Conservation (phyloP, 2,329 filamentous ascomycete genomes). For the Knoxdaviesia capensis region DNA sequence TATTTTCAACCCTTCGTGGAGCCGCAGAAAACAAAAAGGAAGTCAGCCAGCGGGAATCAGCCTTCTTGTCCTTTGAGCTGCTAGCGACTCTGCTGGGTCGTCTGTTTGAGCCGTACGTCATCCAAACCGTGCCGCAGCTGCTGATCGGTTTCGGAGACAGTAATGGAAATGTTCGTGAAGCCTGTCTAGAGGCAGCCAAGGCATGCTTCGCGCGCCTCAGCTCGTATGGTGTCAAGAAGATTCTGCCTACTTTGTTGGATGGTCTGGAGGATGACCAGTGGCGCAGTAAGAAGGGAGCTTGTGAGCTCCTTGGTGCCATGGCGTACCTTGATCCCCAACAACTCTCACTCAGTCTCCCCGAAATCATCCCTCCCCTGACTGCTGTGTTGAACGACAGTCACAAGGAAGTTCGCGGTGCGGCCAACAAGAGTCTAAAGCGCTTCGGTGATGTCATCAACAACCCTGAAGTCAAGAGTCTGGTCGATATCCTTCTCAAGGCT, state of each 20-base stretch:
- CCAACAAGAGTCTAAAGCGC: constrained; percentile 88
- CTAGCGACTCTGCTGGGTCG: constrained; percentile 70
- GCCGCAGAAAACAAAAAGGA: constrained; percentile 95
- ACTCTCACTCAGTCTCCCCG: constrained; percentile 74
- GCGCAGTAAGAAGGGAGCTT: constrained; percentile 96
- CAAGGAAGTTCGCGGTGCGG: constrained; percentile 82
- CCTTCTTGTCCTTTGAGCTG: constrained; percentile 77
- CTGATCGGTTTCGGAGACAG: constrained; percentile 76
- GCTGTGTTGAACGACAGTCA: constrained; percentile 92
- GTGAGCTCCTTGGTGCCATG: constrained; percentile 92
- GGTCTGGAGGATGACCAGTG: constrained; percentile 91
- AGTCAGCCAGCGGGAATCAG: constrained; percentile 67
- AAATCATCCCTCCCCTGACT: constrained; percentile 91
- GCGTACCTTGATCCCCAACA: constrained; percentile 95
- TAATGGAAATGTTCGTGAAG: constrained; percentile 76
- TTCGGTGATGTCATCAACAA: constrained; percentile 98
- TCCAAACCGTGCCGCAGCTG: constrained; percentile 83
- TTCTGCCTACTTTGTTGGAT: constrained; percentile 75
- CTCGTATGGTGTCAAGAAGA: constrained; percentile 88
- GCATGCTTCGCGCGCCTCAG: constrained; percentile 84
- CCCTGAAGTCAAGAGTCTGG: constrained; percentile 84
- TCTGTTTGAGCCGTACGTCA: constrained; percentile 89
- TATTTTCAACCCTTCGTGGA: constrained; percentile 60
- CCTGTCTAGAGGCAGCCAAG: constrained; percentile 82
- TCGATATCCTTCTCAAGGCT: constrained; percentile 82